A percentile compares a stretch with the other conserved stretches of the same genome.
Evolutionary conservation across 2,329 filamentous ascomycete genomes (phyloP).

Genomic region (Dothistroma septosporum): DNA sequence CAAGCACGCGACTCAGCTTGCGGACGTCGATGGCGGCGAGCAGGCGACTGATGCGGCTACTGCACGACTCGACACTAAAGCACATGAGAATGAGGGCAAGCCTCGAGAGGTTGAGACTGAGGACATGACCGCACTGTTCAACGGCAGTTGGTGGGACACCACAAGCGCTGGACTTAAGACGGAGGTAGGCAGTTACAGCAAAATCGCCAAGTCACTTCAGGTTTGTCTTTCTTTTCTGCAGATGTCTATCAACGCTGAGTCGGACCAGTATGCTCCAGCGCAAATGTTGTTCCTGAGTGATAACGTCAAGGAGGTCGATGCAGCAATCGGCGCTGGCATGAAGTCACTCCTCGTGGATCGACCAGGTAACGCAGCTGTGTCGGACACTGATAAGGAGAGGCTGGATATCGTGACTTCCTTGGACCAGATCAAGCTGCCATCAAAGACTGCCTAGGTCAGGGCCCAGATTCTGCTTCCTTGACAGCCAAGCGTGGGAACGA

Average conservation of each 20-base stretch:
- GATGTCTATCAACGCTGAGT: conserved; percentile 1
- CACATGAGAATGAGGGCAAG: conserved; percentile 4
- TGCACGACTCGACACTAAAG: background rate
- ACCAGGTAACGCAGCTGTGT: conserved; percentile 65
- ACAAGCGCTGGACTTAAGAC: conserved; percentile 74
- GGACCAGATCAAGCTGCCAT: conserved; percentile 19
- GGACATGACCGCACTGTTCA: conserved; percentile 57
- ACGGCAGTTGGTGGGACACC: conserved; percentile 68
- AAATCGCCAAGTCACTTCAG: conserved; percentile 53
- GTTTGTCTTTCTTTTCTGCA: conserved; percentile 14
- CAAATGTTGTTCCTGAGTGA: conserved; percentile 77
- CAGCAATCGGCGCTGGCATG: conserved; percentile 42
- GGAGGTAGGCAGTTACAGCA: conserved; percentile 62
- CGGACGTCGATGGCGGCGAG: conserved; percentile 8
- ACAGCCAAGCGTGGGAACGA: background rate
- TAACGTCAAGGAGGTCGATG: conserved; percentile 58
- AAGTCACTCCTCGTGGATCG: conserved; percentile 49
- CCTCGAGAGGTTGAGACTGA: conserved; percentile 40
- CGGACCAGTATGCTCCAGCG: conserved; percentile 40
- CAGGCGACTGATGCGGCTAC: conserved; percentile 3
- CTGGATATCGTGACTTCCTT: conserved; percentile 27
- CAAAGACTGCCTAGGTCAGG: background rate
- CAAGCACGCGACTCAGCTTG: conserved; percentile 4
- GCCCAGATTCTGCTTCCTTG: background rate
- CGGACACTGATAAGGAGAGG: conserved; percentile 43